phyloP scores from a whole-genome alignment of 306 rosid species.

The Cucumis melo region DNA sequence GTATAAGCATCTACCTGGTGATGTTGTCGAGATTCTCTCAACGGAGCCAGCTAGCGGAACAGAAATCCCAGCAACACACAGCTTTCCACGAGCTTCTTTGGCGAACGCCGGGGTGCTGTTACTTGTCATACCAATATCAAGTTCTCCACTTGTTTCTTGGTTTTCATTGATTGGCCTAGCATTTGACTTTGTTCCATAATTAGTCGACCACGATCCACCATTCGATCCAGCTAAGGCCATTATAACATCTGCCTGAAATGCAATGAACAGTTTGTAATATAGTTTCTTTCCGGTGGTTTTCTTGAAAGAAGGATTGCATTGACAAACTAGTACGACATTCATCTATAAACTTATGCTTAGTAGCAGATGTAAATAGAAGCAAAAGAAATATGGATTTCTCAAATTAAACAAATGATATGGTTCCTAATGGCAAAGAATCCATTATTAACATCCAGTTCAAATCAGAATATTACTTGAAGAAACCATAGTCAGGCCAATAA shows the following conservation, averaged over 20 bases:
- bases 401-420: not conserved
- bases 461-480: not conserved
- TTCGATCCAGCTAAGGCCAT: slow-evolving; percentile 97
- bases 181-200: slow-evolving; percentile 52
- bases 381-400: not conserved
- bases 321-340: not conserved
- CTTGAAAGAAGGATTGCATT: not conserved
- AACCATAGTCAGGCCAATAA: not conserved
- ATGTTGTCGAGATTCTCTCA: slow-evolving; percentile 31
- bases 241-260: slow-evolving; percentile 82
- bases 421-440: not conserved
- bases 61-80: slow-evolving; percentile 35
- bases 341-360: not conserved
- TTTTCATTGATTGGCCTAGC: slow-evolving; percentile 32
- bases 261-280: not conserved
- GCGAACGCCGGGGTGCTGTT: slow-evolving; percentile 18
- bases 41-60: slow-evolving; percentile 28
- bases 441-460: not conserved
- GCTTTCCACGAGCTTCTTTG: slow-evolving; percentile 47
- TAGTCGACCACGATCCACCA: slow-evolving; percentile 97
- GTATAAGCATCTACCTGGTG: slow-evolving; percentile 31
- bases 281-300: not conserved
- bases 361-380: not conserved
- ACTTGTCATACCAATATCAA: slow-evolving; percentile 40
- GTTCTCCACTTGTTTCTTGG: slow-evolving; percentile 45